Evolutionary conservation across 495 filamentous ascomycete species (phyloP).

Genomic region (Aspergillus heteromorphus): DNA sequence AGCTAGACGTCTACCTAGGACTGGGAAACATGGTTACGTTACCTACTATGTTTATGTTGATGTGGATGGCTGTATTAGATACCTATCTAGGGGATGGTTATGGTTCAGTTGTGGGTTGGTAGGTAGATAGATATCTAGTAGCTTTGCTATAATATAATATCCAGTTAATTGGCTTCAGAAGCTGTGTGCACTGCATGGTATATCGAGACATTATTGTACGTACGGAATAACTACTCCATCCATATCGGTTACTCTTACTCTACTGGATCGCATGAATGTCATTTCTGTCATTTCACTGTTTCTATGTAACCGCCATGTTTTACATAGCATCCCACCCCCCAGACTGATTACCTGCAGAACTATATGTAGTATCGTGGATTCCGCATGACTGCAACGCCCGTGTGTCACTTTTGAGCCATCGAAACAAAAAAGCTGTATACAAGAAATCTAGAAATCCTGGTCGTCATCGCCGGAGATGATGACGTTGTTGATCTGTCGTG

Average conservation of each 20-base stretch:
- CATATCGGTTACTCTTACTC: too few relatives aligned
- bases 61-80: neutral
- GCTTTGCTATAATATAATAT: too few relatives aligned
- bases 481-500: constrained; percentile 74
- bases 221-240: too few relatives aligned
- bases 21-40: too few relatives aligned
- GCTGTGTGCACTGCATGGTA: too few relatives aligned
- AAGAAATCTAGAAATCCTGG: constrained; percentile 71
- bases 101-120: neutral
- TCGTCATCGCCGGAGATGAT: constrained; percentile 92
- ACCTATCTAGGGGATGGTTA: neutral
- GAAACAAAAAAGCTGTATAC: constrained; percentile 17
- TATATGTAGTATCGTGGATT: constrained; percentile 4
- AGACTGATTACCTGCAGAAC: constrained; percentile 10
- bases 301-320: constrained; percentile 15
- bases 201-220: too few relatives aligned
- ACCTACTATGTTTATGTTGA: too few relatives aligned
- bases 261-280: neutral
- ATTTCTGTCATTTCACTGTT: constrained; percentile 13
- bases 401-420: constrained; percentile 19
- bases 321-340: constrained; percentile 9
- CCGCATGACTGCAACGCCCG: constrained; percentile 4
- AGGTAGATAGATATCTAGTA: too few relatives aligned
- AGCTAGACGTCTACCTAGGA: neutral
- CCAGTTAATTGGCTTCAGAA: too few relatives aligned